Percentiles rank a stretch among this genome's conserved stretches.
Conservation (phyloP, 495 filamentous ascomycete species). For the Chaetomium tenue region DNA sequence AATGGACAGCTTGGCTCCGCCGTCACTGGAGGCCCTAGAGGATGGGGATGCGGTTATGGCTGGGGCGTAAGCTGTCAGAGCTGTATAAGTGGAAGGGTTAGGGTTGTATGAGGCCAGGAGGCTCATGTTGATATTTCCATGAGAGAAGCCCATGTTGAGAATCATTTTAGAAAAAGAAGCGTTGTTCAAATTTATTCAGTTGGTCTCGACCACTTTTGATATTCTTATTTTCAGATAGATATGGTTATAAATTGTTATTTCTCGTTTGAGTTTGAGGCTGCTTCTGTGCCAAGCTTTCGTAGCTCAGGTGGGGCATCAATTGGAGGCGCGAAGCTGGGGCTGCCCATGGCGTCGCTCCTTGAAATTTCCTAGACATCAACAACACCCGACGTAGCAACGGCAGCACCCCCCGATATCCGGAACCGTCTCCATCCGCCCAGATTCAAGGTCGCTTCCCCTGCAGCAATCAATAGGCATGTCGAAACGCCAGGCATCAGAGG, state of each 20-base stretch:
- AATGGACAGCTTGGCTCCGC: slow-evolving; percentile 75
- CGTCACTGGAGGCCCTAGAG: slow-evolving; percentile 34
- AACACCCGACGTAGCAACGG: neutral
- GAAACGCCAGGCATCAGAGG: slow-evolving; percentile 74
- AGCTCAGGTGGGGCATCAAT: slow-evolving; percentile 17
- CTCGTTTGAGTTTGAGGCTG: neutral
- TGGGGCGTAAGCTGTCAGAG: slow-evolving; percentile 30
- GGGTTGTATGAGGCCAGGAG: neutral
- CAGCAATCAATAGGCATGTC: slow-evolving; percentile 22
- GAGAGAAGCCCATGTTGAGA: neutral
- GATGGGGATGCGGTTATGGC: slow-evolving; percentile 47
- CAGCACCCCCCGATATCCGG: neutral
- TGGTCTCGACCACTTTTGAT: neutral
- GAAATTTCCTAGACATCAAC: slow-evolving; percentile 9
- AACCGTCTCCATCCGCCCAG: neutral
- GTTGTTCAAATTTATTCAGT: neutral
- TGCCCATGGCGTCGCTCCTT: neutral
- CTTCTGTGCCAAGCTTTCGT: slow-evolving; percentile 7
- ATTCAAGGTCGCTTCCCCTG: neutral
- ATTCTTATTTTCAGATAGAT: neutral
- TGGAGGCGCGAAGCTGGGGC: slow-evolving; percentile 1
- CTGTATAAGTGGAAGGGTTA: slow-evolving; percentile 10
- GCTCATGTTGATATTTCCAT: neutral
- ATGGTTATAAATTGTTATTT: neutral
- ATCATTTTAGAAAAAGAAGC: neutral